phyloP scores from a whole-genome alignment of 108 stramenopile species.

The Stephanodiscus minutulus region DNA sequence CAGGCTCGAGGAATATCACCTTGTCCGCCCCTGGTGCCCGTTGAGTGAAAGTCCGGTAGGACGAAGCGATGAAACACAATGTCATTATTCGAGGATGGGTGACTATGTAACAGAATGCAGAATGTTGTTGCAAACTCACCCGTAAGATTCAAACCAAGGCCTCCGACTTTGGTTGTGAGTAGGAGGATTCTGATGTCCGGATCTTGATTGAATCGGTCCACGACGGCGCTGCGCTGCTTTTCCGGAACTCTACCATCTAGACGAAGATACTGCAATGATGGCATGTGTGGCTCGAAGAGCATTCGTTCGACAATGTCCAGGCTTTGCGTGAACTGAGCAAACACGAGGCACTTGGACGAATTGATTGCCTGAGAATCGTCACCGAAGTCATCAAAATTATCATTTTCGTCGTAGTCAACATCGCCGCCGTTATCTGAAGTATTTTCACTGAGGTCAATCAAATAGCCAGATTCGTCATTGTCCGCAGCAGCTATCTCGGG shows the following conservation, averaged over 20 bases:
- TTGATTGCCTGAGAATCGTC: constrained; percentile 4
- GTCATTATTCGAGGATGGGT: background rate
- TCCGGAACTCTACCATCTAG: constrained; percentile 79
- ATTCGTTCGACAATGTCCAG: constrained; percentile 84
- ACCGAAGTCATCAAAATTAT: constrained; percentile 4
- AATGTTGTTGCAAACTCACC: constrained; percentile 42
- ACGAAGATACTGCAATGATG: constrained; percentile 69
- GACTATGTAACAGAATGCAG: background rate
- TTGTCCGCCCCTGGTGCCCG: constrained; percentile 67
- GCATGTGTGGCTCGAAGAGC: constrained; percentile 73
- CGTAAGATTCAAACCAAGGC: constrained; percentile 84
- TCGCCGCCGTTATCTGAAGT: constrained; percentile 15
- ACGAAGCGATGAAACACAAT: background rate
- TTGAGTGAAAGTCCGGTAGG: background rate
- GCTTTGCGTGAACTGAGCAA: constrained; percentile 82
- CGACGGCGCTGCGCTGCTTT: constrained; percentile 57
- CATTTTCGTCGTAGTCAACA: constrained; percentile 6
- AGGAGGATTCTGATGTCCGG: constrained; percentile 64
- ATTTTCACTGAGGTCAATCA: constrained; percentile 37
- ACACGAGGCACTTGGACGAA: constrained; percentile 77
- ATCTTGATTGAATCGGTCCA: constrained; percentile 81
- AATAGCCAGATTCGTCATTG: constrained; percentile 73
- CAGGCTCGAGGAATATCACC: constrained; percentile 84
- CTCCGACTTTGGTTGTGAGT: constrained; percentile 85
- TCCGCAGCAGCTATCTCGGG: constrained; percentile 75